Evolutionary conservation across 345 rosid species (phyloP).

Genomic region (Pistacia vera): DNA sequence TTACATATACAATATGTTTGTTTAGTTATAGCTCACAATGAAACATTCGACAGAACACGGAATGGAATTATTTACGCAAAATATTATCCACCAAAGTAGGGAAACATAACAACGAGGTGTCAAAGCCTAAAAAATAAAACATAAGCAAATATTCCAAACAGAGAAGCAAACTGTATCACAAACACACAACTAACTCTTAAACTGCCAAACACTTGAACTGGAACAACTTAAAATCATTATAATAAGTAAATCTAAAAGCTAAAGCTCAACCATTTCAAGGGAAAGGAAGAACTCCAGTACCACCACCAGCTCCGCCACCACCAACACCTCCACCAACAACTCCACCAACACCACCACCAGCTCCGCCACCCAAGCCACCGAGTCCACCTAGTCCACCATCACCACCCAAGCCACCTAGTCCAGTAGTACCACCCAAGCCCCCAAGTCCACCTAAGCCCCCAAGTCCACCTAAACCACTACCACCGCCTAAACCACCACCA

Average conservation of each 20-base stretch:
- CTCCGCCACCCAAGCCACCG: conserved; percentile 21
- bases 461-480: conserved; percentile 9
- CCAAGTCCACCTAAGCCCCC: conserved; percentile 21
- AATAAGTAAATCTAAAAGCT: neutral
- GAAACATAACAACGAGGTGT: neutral
- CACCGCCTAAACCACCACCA: conserved; percentile 12
- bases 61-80: neutral
- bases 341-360: neutral
- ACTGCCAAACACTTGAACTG: neutral
- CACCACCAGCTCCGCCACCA: conserved; percentile 21
- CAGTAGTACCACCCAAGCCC: conserved; percentile 11
- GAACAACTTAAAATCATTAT: neutral
- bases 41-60: neutral
- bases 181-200: neutral
- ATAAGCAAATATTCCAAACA: neutral
- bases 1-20: neutral
- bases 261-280: conserved; percentile 31
- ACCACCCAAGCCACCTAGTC: conserved; percentile 19
- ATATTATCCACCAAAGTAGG: neutral
- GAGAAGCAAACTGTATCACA: neutral
- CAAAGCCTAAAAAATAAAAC: neutral
- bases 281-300: conserved; percentile 40
- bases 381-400: conserved; percentile 14
- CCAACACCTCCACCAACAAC: neutral
- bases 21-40: neutral